Evolutionary conservation across 169 alveolate species (phyloP).

Genomic region (Plasmodium inui): DNA sequence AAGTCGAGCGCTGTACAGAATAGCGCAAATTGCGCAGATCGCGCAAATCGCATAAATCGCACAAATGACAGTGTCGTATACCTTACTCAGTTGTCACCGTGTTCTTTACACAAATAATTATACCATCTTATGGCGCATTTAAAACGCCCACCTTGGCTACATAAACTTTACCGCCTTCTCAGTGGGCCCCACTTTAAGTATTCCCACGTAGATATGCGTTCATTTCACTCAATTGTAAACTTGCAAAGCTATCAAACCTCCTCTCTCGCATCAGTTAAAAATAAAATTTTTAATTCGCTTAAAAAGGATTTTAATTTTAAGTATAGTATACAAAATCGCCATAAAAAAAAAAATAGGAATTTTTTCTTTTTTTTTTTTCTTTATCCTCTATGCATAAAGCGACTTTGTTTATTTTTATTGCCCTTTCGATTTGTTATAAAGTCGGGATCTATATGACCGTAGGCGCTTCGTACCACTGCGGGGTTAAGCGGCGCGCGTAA

Average conservation of each 20-base stretch:
- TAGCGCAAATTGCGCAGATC: not conserved
- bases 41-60: not conserved
- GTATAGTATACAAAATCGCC: conserved; percentile 1
- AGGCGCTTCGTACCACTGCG: not conserved
- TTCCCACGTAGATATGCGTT: not conserved
- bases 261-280: not conserved
- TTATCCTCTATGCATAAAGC: not conserved
- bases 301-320: not conserved
- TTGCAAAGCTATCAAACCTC: not conserved
- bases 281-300: not conserved
- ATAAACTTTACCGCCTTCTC: not conserved
- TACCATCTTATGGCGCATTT: not conserved
- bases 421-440: not conserved
- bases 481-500: not conserved
- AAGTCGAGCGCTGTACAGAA: not conserved
- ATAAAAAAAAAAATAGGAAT: not conserved
- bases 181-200: not conserved
- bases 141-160: not conserved
- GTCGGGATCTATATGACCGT: not conserved
- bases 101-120: not conserved
- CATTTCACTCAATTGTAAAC: not conserved
- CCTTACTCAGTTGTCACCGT: not conserved
- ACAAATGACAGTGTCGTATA: not conserved
- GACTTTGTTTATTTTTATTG: not conserved
- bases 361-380: not conserved